Evolutionary conservation across 2,329 filamentous ascomycete genomes (phyloP), one percentile per base, ranked within the genome.

Genomic region (Fusarium domesticum): DNA sequence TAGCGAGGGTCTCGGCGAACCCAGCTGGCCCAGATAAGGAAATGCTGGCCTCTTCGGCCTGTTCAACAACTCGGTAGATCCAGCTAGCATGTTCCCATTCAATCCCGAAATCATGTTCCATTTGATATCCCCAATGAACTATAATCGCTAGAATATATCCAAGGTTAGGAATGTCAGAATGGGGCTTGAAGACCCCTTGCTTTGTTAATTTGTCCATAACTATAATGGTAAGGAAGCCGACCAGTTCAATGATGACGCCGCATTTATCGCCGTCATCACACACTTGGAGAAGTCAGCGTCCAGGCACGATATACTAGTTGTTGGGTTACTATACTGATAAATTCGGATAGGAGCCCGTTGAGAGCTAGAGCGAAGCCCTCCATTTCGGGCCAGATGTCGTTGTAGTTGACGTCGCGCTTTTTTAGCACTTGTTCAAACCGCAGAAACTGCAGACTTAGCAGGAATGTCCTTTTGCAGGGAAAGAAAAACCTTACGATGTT

Each of bases 401-500:
- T 48, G n/a, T 51, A 50, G n/a, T 6, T 42, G 1, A 39, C 32
- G 5, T 45, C 48, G 5, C n/a, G 47, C 34, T 19, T 52, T 51
- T 20, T 44, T 33, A 1, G 51, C 40, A n/a, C n/a, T n/a, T n/a
- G n/a, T n/a, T n/a, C n/a, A n/a, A n/a, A n/a, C n/a, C n/a, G n/a
- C n/a, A n/a, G n/a, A n/a, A n/a, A n/a, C n/a, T n/a, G n/a, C n/a
- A n/a, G n/a, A n/a, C n/a, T n/a, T n/a, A n/a, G n/a, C n/a, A n/a
- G n/a, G n/a, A n/a, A n/a, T n/a, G n/a, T n/a, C n/a, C n/a, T 8
- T 4, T 16, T 3, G 12, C 3, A 1, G 3, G 4, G 2, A 5
- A 5, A 4, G 14, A 8, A 14, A 4, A 6, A 65, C 45, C 46
- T 42, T 36, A 53, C 56, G 3, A 54, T 39, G 39, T 75, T 76